Evolutionary conservation across 495 filamentous ascomycete species (phyloP).

Genomic region (Xylaria grammica): DNA sequence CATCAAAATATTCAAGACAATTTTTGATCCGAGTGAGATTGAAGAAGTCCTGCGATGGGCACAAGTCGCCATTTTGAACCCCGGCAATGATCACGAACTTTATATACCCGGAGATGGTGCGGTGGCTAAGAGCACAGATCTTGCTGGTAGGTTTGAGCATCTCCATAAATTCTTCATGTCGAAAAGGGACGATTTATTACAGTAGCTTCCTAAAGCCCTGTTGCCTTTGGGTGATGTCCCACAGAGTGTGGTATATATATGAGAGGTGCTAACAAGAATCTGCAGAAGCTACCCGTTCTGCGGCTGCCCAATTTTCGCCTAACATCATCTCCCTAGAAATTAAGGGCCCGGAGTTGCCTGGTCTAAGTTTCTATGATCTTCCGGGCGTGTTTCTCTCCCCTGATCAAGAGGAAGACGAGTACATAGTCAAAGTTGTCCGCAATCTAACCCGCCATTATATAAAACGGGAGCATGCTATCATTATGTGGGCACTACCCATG

Average conservation of each 20-base stretch:
- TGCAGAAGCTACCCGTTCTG: conserved; percentile 35
- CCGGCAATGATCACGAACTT: conserved; percentile 44
- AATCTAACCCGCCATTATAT: conserved; percentile 74
- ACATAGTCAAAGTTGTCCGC: conserved; percentile 69
- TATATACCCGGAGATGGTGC: conserved; percentile 57
- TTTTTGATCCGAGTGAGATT: conserved; percentile 53
- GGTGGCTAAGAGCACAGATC: conserved; percentile 28
- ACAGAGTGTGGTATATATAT: too few relatives aligned
- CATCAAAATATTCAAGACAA: conserved; percentile 49
- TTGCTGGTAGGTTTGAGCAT: conserved; percentile 31
- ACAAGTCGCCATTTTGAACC: conserved; percentile 75
- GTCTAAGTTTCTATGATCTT: conserved; percentile 78
- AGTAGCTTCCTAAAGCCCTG: too few relatives aligned
- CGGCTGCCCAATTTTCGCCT: conserved; percentile 72
- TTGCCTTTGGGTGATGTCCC: too few relatives aligned
- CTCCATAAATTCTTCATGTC: background rate
- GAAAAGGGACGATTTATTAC: background rate
- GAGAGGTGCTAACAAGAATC: background rate
- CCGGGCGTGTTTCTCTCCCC: conserved; percentile 77
- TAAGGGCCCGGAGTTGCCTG: conserved; percentile 67
- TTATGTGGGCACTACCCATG: conserved; percentile 78
- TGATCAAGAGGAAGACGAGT: conserved; percentile 63
- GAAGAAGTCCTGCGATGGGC: conserved; percentile 67
- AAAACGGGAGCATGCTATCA: conserved; percentile 64
- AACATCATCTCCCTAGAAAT: conserved; percentile 80